A percentile compares a stretch with the other conserved stretches of the same genome.
These are phyloP conservation scores for Vigna reflexopilosa DNA, from an alignment of 306 rosid genomes.

Conservation along the genomic window DNA sequence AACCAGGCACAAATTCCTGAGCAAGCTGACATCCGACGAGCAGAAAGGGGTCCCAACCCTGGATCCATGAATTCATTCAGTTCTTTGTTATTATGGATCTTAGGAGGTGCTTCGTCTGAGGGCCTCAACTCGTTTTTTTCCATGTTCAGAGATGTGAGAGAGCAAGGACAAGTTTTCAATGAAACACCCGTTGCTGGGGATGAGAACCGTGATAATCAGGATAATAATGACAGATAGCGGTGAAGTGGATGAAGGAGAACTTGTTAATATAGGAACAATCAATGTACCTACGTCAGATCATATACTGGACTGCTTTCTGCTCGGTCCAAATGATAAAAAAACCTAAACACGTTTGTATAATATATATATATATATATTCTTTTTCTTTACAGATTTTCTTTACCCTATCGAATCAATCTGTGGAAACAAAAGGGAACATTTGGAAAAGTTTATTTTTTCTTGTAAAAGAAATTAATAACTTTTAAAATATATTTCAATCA, in stretches of 20 bases:
- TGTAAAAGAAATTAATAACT: neutral
- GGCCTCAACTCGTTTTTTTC: slow-evolving; percentile 86
- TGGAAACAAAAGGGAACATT: neutral
- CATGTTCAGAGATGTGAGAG: slow-evolving; percentile 91
- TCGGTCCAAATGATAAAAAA: slow-evolving; percentile 30
- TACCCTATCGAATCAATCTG: neutral
- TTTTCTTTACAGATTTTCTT: neutral
- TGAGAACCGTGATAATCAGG: slow-evolving; percentile 54
- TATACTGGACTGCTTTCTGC: slow-evolving; percentile 33
- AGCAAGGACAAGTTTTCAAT: slow-evolving; percentile 77
- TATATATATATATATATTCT: neutral
- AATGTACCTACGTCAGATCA: slow-evolving; percentile 21
- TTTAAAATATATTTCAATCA: neutral
- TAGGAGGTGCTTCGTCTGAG: slow-evolving; percentile 95
- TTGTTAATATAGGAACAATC: slow-evolving; percentile 43
- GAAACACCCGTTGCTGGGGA: slow-evolving; percentile 57
- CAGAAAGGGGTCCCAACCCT: slow-evolving; percentile 73
- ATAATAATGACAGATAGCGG: slow-evolving; percentile 50
- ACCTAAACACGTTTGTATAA: slow-evolving; percentile 23
- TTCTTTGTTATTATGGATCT: slow-evolving; percentile 85
- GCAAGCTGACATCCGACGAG: slow-evolving; percentile 59
- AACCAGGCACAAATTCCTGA: slow-evolving; percentile 59
- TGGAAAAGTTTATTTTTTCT: neutral
- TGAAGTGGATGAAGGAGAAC: slow-evolving; percentile 8
- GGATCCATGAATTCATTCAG: slow-evolving; percentile 81